These are phyloP conservation scores for Silene latifolia DNA, from an alignment of 148 eudicot species.

Conservation along the genomic window DNA sequence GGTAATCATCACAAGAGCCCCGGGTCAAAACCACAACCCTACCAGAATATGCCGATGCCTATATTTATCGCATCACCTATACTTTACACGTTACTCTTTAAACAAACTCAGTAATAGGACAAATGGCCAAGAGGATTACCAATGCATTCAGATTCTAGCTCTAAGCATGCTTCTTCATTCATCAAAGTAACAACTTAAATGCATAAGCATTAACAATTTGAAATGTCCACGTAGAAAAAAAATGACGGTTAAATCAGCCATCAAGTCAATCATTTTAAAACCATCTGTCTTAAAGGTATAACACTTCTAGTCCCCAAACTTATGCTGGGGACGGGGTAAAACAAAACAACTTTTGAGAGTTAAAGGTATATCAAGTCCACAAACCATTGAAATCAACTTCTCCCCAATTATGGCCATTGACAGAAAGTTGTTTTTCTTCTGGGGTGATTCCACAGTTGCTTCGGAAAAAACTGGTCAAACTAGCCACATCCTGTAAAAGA, in stretches of 20 bases:
- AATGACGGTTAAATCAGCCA: neutral
- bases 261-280: neutral
- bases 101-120: neutral
- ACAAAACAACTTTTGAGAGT: neutral
- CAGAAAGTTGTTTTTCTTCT: slow-evolving; percentile 90
- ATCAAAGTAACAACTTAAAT: neutral
- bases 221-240: neutral
- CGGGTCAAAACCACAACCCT: neutral
- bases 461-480: slow-evolving; percentile 63
- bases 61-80: neutral
- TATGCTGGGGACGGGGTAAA: neutral
- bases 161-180: neutral
- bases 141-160: neutral
- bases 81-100: neutral
- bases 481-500: slow-evolving; percentile 65
- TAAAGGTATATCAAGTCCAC: slow-evolving; percentile 12
- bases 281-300: neutral
- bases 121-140: neutral
- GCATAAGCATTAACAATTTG: neutral
- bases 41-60: neutral
- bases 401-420: slow-evolving; percentile 96
- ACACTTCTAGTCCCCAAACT: neutral
- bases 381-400: slow-evolving; percentile 85
- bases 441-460: slow-evolving; percentile 57
- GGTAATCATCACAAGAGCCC: neutral